Conservation (phyloP, 768 basidiomycete species). For the Amanita pallidorosea region DNA sequence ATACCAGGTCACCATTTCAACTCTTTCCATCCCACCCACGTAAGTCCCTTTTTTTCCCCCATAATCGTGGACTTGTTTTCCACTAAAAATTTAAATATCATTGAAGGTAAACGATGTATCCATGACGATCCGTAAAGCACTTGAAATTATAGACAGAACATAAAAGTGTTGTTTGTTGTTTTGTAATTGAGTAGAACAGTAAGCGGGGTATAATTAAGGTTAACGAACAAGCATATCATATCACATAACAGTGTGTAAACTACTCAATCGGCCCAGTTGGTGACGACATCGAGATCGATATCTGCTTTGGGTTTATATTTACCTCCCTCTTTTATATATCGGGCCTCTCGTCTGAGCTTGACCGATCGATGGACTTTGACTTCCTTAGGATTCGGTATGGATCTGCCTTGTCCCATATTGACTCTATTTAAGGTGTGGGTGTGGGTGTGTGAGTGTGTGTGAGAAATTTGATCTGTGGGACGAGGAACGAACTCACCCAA, state of each 20-base stretch:
- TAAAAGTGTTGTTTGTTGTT: background rate
- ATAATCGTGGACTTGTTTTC: no score
- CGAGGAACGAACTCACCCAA: constrained; percentile 22
- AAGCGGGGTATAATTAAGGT: background rate
- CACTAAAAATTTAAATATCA: background rate
- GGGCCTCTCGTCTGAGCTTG: constrained; percentile 42
- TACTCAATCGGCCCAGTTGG: constrained; percentile 25
- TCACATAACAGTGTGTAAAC: background rate
- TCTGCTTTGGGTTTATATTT: constrained; percentile 16
- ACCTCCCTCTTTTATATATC: constrained; percentile 21
- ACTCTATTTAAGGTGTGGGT: constrained; percentile 12
- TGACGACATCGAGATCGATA: constrained; percentile 12
- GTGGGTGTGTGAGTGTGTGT: no score
- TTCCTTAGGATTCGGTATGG: constrained; percentile 30
- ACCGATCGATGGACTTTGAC: constrained; percentile 44
- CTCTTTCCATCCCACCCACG: constrained; percentile 40
- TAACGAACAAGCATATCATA: background rate
- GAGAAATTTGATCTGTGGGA: no score
- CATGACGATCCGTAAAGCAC: background rate
- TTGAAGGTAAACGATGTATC: background rate
- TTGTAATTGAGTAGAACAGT: background rate
- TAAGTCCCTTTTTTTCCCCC: constrained; percentile 18
- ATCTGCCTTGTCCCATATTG: constrained; percentile 25
- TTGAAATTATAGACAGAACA: background rate
- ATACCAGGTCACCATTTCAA: constrained; percentile 63